Base-by-base conservation (phyloP, 192 early-diverging fungal species). In the Mortierella alpina region DNA sequence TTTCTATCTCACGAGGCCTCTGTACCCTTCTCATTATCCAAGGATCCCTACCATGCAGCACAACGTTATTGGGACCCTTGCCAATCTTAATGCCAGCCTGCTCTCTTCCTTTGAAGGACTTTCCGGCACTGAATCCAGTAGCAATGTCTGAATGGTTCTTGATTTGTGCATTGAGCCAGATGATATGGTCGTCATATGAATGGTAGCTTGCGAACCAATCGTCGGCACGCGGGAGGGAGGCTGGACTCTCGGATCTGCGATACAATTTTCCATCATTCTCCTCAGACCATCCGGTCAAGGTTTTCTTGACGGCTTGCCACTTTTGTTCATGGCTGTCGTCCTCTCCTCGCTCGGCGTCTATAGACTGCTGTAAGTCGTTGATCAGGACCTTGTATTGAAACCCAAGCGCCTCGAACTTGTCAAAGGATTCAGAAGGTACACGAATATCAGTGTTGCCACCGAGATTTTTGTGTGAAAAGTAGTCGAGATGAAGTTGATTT, bases 351-450 rank as follows among this genome's bases (percentile, higher is more conserved):
- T 90, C 89, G 0, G 49, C 40, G 14, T 86, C 83, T 20, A 90
- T 62, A 5, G 87, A 54, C 4, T 63, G 51, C 46, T 86, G 86
- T 0, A 90, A 20, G 64, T 90, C 75, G 8, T 66, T 59, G 41
- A 89, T 75, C 17, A 80, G 15, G 17, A 78, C 66, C 31, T 64
- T 67, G 82, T 86, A 69, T 10, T 74, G 44, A 17, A 82, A 17
- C 22, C 70, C 66, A 31, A 82, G 71, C 39, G 48, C 40, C 50
- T 77, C 45, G 63, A 77, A 82, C 59, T 62, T 63, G 6, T 18
- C 49, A 59, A 70, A 68, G 59, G 63, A 68, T 23, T 63, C 48
- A 39, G 79, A 72, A 5, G 73, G 48, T 20, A 85, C 63, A 17
- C 64, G 63, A 6, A 86, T 57, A 64, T 86, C 84, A 20, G 79